Evolutionary conservation across 164 flowering plant genomes (phyloP), one percentile per base, ranked within the genome.

Genomic region (Vitis rupestris): DNA sequence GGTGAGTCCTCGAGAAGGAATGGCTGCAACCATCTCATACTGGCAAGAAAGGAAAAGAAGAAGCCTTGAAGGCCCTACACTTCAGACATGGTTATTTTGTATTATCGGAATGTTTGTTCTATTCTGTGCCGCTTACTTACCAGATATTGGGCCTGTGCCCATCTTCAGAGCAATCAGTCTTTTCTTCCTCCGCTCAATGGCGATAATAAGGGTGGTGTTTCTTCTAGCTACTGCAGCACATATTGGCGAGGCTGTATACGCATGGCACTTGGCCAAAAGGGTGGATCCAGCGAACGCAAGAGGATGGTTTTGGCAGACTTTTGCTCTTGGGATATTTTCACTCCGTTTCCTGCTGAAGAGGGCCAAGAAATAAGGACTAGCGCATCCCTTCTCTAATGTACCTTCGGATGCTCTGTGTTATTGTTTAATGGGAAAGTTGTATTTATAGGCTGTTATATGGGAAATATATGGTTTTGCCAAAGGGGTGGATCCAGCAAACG

Each of bases 251-350:
- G 96, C 82, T 6, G 52, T 81, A 9, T 93, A 88, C 73, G 97
- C 97, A 3, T 95, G 93, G 97, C 50, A 56, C 50, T 72, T 93
- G 44, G 94, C 99, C 1, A 86, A 71, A 67, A 86, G 65, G 66
- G 94, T 91, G 49, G 97, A 95, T 80, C 97, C 97, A 64, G 74
- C 71, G 3, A 93, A 95, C 72, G 72, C 89, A 4, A 87, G 66
- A 51, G 87, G 91, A 48, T 95, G 98, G 99, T 91, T 91, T 72
- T 93, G 94, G 92, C 99, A 93, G 79, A 95, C 98, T 19, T 67
- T 85, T 61, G 83, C 65, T 27, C 87, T 93, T 56, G 99, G 93
- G 11, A 2, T 77, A 0, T 87, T 90, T 75, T 91, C 98, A 2
- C 78, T 93, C 72, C 89, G 91, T 10, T 84, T 77, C 29, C 76